phyloP scores from a whole-genome alignment of 495 filamentous ascomycete genomes.

The Talaromyces liani region DNA sequence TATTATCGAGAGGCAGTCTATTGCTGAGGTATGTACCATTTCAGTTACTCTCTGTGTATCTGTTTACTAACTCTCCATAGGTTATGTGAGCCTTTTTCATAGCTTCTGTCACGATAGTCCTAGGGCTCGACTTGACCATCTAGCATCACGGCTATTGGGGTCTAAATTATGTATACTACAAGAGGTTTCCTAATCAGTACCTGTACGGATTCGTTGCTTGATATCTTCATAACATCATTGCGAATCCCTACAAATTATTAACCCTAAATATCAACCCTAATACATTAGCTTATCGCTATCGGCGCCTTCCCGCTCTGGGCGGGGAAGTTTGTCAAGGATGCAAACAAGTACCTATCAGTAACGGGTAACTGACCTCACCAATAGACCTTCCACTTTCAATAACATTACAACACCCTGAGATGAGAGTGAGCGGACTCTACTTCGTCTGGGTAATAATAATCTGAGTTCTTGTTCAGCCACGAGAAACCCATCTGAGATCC shows the following conservation, averaged over 20 bases:
- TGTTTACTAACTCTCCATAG: not conserved
- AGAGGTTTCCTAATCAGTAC: not conserved
- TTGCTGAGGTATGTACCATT: slow-evolving; percentile 41
- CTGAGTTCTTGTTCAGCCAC: not conserved
- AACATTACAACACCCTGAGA: not conserved
- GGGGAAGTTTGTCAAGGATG: slow-evolving; percentile 4
- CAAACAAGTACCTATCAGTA: not conserved
- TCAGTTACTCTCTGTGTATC: not conserved
- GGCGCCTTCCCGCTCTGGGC: not conserved
- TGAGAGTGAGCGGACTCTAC: not conserved
- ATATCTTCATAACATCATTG: too few relatives aligned
- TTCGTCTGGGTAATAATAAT: too few relatives aligned
- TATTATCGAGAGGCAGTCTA: slow-evolving; percentile 67
- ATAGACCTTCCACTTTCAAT: not conserved
- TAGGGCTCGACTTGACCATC: not conserved
- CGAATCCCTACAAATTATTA: not conserved
- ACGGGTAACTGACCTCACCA: not conserved
- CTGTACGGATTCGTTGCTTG: too few relatives aligned
- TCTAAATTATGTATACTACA: not conserved
- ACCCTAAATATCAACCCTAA: not conserved
- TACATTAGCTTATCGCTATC: not conserved
- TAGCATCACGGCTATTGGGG: too few relatives aligned
- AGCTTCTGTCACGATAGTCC: not conserved
- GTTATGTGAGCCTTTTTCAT: not conserved
- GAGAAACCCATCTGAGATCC: not conserved